Evolutionary conservation across 306 rosid species (phyloP).

Genomic region (Quercus engelmannii): DNA sequence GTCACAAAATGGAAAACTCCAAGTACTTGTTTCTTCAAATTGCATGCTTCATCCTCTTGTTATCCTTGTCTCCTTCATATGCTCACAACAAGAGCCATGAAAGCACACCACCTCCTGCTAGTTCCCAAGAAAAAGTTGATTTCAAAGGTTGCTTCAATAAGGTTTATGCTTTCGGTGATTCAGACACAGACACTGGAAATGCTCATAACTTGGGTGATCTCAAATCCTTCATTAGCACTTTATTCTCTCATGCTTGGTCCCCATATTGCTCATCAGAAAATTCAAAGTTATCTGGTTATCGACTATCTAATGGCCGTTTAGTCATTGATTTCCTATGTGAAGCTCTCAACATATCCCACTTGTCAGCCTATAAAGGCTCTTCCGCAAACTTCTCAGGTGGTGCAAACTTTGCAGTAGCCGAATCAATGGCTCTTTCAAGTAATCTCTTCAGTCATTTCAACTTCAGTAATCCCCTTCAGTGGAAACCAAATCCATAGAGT

Average conservation of each 20-base stretch:
- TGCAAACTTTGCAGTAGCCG: conserved; percentile 23
- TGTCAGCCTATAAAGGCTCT: neutral
- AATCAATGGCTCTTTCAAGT: neutral
- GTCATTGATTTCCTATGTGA: conserved; percentile 16
- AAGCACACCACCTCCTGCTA: no score
- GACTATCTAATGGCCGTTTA: conserved; percentile 12
- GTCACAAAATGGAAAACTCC: neutral
- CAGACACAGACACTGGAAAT: no score
- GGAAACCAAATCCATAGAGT: neutral
- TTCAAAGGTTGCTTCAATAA: no score
- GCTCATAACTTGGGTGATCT: no score
- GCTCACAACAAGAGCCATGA: neutral
- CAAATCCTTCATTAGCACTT: no score
- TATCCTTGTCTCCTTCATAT: neutral
- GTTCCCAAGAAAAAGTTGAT: no score
- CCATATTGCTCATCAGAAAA: no score
- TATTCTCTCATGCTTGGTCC: no score
- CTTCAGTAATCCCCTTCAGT: no score
- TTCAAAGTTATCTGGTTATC: neutral
- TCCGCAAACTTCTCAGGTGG: neutral
- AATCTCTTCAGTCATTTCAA: neutral
- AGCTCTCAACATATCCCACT: neutral
- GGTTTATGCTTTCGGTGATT: no score
- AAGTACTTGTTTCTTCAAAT: conserved; percentile 3
- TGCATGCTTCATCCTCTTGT: neutral